These are phyloP conservation scores for Volutella citrinella DNA, from an alignment of 2,329 filamentous ascomycete genomes.

Conservation along the genomic window DNA sequence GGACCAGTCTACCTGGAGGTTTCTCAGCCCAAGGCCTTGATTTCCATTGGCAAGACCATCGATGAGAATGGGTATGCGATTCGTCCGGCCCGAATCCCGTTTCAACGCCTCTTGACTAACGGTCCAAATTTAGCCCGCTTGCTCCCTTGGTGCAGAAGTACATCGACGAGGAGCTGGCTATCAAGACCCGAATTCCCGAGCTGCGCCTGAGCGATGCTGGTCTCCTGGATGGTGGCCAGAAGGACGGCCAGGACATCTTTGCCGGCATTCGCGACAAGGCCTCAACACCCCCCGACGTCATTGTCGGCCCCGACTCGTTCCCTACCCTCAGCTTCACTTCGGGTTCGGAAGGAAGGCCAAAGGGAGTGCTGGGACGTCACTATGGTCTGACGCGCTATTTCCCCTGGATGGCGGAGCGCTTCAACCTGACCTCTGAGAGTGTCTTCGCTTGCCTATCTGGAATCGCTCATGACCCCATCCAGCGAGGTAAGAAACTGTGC, in stretches of 20 bases:
- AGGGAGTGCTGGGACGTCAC: slow-evolving; percentile 84
- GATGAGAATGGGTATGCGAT: slow-evolving; percentile 18
- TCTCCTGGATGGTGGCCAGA: slow-evolving; percentile 63
- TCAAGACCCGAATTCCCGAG: slow-evolving; percentile 73
- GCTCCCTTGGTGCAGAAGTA: slow-evolving; percentile 54
- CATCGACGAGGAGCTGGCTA: slow-evolving; percentile 67
- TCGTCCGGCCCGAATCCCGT: slow-evolving; percentile 1
- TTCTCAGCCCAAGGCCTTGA: slow-evolving; percentile 66
- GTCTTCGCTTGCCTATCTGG: slow-evolving; percentile 81
- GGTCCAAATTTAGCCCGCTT: slow-evolving; percentile 41
- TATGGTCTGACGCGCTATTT: slow-evolving; percentile 85
- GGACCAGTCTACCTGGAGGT: slow-evolving; percentile 71
- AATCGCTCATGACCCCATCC: slow-evolving; percentile 73
- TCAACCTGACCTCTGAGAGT: slow-evolving; percentile 68
- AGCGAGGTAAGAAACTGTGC: slow-evolving; percentile 54
- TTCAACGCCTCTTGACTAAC: slow-evolving; percentile 5
- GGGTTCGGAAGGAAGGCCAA: slow-evolving; percentile 75
- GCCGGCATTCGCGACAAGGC: slow-evolving; percentile 48
- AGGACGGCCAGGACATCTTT: slow-evolving; percentile 67
- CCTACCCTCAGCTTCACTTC: slow-evolving; percentile 74
- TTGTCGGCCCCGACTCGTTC: slow-evolving; percentile 82
- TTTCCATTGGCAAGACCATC: slow-evolving; percentile 68
- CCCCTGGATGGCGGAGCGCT: slow-evolving; percentile 87
- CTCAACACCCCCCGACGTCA: slow-evolving; percentile 60
- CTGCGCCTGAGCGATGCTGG: slow-evolving; percentile 72